phyloP scores from a whole-genome alignment of 768 basidiomycete genomes.

The Boletus barrowsii region DNA sequence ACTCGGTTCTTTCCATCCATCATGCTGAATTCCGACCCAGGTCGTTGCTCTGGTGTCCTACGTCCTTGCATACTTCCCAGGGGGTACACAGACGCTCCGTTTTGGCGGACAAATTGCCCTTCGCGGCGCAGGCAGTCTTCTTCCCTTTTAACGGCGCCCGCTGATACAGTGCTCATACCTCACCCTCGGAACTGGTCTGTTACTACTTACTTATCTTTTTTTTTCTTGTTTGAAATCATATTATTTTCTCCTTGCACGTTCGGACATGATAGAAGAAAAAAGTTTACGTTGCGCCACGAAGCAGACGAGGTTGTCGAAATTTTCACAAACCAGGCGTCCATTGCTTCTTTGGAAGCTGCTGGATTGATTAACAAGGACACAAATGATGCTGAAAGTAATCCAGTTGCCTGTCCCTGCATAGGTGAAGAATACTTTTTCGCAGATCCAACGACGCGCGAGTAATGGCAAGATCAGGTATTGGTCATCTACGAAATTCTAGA shows the following conservation, averaged over 20 bases:
- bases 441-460: too few species aligned
- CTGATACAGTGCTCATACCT: not conserved
- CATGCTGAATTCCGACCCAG: constrained; percentile 31
- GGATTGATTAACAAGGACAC: too few species aligned
- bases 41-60: constrained; percentile 85
- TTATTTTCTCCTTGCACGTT: not conserved
- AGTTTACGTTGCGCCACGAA: not conserved
- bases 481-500: too few species aligned
- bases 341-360: too few species aligned
- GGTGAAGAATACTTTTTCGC: too few species aligned
- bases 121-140: constrained; percentile 76
- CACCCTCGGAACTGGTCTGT: not conserved
- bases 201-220: constrained; percentile 3
- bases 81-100: constrained; percentile 75
- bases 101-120: constrained; percentile 79
- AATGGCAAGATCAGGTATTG: too few species aligned
- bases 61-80: constrained; percentile 94
- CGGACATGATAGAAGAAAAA: not conserved
- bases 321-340: too few species aligned
- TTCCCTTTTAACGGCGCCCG: constrained; percentile 58
- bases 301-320: too few species aligned
- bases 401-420: too few species aligned
- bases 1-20: not conserved
- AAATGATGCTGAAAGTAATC: too few species aligned
- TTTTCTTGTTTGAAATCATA: constrained; percentile 4